phyloP scores from a whole-genome alignment of 495 filamentous ascomycete species.

The Paragyromitra xinjiangensis region DNA sequence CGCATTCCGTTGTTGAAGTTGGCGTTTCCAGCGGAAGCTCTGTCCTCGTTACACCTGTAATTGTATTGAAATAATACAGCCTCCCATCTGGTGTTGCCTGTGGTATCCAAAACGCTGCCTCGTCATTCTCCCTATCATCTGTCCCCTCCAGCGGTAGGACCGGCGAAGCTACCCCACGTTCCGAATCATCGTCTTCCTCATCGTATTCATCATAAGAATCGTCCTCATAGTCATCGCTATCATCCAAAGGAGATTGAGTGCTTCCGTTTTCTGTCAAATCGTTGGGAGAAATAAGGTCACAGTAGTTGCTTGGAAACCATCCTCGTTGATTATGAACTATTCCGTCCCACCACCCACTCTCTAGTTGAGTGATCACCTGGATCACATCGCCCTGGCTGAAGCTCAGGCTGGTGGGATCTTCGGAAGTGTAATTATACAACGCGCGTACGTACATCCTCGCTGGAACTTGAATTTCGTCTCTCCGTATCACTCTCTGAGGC shows the following conservation, averaged over 20 bases:
- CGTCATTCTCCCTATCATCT: slow-evolving; percentile 74
- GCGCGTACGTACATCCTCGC: slow-evolving; percentile 92
- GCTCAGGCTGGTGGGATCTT: slow-evolving; percentile 94
- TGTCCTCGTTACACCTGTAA: slow-evolving; percentile 90
- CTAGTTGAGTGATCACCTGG: slow-evolving; percentile 95
- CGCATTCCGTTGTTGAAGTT: slow-evolving; percentile 78
- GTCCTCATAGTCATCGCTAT: slow-evolving; percentile 68
- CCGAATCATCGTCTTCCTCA: slow-evolving; percentile 72
- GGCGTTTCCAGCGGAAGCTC: slow-evolving; percentile 94
- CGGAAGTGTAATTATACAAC: slow-evolving; percentile 95
- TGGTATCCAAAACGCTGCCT: slow-evolving; percentile 97
- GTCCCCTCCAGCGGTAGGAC: slow-evolving; percentile 74
- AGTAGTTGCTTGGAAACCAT: slow-evolving; percentile 99
- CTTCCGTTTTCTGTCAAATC: slow-evolving; percentile 67
- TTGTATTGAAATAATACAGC: slow-evolving; percentile 97
- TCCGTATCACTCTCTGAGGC: slow-evolving; percentile 54
- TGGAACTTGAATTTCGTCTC: slow-evolving; percentile 58
- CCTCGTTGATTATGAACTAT: slow-evolving; percentile 91
- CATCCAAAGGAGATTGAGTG: slow-evolving; percentile 58
- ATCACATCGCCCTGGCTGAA: slow-evolving; percentile 96
- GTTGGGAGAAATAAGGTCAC: slow-evolving; percentile 79
- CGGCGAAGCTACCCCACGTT: slow-evolving; percentile 66
- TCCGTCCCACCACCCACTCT: slow-evolving; percentile 99
- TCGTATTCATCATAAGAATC: slow-evolving; percentile 77
- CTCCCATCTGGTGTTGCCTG: slow-evolving; percentile 93